Evolutionary conservation across 2,329 filamentous ascomycete genomes (phyloP), one percentile per base, ranked within the genome.

Genomic region (Fusarium odoratissimum): DNA sequence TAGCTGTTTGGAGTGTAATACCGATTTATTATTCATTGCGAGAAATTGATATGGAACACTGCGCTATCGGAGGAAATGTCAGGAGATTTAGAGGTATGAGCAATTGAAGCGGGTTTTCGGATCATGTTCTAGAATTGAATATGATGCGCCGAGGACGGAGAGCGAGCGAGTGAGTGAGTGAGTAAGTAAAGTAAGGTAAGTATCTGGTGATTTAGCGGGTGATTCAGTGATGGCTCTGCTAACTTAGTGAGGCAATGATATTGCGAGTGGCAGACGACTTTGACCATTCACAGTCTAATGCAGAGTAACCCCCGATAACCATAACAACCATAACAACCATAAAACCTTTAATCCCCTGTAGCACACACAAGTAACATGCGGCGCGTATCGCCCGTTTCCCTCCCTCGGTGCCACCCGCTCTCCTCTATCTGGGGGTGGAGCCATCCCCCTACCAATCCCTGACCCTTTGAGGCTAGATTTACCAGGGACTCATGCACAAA

Each of bases 381-480:
- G 66, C 40, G 66, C 31, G 45, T 52, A 67, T 69, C 64, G 14
- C 55, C 52, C 67, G 44, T 65, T 60, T 49, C 35, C 62, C 46
- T 33, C 30, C 49, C 33, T 72, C 69, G 59, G 69, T 73, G 69
- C 69, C 69, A 72, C 69, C 69, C 69, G 69, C 61, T 68, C n/a
- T n/a, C 37, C 30, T 54, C 56, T 57, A 64, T 69, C 67, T 64
- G 69, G 69, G 69, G 69, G 69, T 73, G 69, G 69, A 72, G 44
- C 56, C 28, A 44, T 54, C 12, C 56, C 35, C 35, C 31, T 12
- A 14, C 28, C 28, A 33, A 23, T 16, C 11, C 30, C 5, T 25
- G 14, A 19, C 17, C 35, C 44, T 21, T 9, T 30, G 30, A 40
- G 14, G 25, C 28, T 30, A 19, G 14, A n/a, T 35, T 21, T n/a